Conservation (phyloP, 352 stramenopile species). For the Globisporangium yorkense region DNA sequence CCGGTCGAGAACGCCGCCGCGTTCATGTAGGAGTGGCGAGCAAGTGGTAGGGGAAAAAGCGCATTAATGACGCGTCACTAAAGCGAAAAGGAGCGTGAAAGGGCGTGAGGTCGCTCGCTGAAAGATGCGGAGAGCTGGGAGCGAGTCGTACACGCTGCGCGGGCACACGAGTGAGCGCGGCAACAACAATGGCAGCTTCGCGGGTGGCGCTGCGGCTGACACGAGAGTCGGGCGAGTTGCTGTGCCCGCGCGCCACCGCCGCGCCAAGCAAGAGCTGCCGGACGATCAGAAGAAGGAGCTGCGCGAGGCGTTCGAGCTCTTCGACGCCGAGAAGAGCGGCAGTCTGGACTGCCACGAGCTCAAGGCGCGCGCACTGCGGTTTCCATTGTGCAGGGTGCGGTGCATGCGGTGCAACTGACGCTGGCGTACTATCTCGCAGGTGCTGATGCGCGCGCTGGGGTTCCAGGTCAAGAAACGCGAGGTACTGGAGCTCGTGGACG, state of each 20-base stretch:
- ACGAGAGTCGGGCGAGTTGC: background rate
- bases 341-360: slow-evolving; percentile 92
- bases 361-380: slow-evolving; percentile 45
- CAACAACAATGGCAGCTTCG: slow-evolving; percentile 2
- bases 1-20: slow-evolving; percentile 43
- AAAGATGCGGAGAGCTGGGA: slow-evolving; percentile 9
- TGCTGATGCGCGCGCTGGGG: slow-evolving; percentile 90
- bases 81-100: background rate
- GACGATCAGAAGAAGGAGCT: slow-evolving; percentile 89
- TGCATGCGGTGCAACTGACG: background rate
- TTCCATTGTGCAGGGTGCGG: background rate
- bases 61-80: slow-evolving; percentile 12
- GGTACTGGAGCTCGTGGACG: slow-evolving; percentile 85
- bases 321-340: slow-evolving; percentile 89
- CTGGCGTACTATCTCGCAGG: slow-evolving; percentile 11
- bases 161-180: background rate
- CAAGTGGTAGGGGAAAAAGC: background rate
- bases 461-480: slow-evolving; percentile 90
- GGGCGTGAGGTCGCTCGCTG: background rate
- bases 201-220: background rate
- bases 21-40: slow-evolving; percentile 22
- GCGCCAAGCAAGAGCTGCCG: slow-evolving; percentile 60
- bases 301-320: slow-evolving; percentile 91
- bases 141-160: background rate
- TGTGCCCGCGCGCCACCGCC: slow-evolving; percentile 20